Conservation (phyloP, 441 rosid genomes). For the Theobroma grandiflorum region DNA sequence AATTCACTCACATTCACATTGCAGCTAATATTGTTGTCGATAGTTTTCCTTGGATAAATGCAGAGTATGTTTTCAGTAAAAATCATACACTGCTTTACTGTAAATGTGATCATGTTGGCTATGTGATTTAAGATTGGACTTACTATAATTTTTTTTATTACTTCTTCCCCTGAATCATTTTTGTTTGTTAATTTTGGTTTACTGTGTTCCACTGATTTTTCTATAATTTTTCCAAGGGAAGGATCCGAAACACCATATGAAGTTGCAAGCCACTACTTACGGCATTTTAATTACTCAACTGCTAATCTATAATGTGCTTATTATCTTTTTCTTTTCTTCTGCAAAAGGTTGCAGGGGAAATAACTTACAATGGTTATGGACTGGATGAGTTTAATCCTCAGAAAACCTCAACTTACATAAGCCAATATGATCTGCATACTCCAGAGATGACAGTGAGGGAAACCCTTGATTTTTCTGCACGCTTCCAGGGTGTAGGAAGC, state of each 20-base stretch:
- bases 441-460: constrained; percentile 77
- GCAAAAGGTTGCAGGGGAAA: constrained; percentile 49
- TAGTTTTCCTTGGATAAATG: not conserved
- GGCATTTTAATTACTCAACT: not conserved
- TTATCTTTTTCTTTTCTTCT: constrained; percentile 8
- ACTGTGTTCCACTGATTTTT: not conserved
- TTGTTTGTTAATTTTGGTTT: not conserved
- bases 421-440: constrained; percentile 60
- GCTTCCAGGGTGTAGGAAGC: constrained; percentile 59
- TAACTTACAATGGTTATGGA: constrained; percentile 51
- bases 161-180: not conserved
- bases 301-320: not conserved
- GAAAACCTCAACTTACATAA: constrained; percentile 60
- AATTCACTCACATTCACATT: not conserved
- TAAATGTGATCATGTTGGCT: not conserved
- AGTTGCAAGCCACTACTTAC: constrained; percentile 1
- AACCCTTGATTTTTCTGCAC: constrained; percentile 59
- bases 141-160: not conserved
- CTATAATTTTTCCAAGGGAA: not conserved
- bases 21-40: not conserved
- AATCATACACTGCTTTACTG: not conserved
- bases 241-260: not conserved
- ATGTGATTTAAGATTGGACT: not conserved
- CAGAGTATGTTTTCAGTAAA: not conserved
- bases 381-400: constrained; percentile 57